A percentile compares a stretch with the other conserved stretches of the same genome.
Evolutionary conservation across 73 alveolate species (phyloP).

Genomic region (Tetrahymena malaccensis): DNA sequence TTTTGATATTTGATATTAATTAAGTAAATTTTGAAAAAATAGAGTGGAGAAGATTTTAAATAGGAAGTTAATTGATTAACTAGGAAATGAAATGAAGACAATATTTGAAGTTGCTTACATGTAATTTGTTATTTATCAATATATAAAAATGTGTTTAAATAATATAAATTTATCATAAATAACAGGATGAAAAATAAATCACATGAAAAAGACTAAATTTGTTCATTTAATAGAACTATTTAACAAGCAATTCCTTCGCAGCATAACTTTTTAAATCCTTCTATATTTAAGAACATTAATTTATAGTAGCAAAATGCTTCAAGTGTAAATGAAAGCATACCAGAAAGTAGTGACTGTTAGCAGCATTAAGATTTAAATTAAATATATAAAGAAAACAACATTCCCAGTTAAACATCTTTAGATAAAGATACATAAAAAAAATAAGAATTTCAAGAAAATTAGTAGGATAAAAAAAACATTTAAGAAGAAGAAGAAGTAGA

Average conservation of each 20-base stretch:
- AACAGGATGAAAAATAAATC: not conserved
- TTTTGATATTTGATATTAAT: too few species aligned
- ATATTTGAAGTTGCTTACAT: not conserved
- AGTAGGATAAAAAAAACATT: too few species aligned
- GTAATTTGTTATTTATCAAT: not conserved
- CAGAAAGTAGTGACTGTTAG: not conserved
- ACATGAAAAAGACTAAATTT: not conserved
- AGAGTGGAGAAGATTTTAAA: not conserved
- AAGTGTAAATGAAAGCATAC: not conserved
- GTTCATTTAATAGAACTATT: not conserved
- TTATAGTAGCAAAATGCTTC: not conserved
- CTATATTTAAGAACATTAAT: not conserved
- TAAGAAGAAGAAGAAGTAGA: not conserved
- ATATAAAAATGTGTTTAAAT: too few species aligned
- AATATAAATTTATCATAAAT: too few species aligned
- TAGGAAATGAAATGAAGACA: not conserved
- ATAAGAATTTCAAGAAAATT: too few species aligned
- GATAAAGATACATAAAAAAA: not conserved
- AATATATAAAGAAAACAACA: not conserved
- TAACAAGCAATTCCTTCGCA: not conserved
- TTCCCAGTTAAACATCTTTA: not conserved
- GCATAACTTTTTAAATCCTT: not conserved
- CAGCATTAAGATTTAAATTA: not conserved
- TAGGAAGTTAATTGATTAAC: not conserved
- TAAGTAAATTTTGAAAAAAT: too few species aligned